Percentiles rank a stretch among this genome's conserved stretches.
These are phyloP conservation scores for Aureoboletus auriporus DNA, from an alignment of 768 basidiomycete genomes.

Conservation along the genomic window DNA sequence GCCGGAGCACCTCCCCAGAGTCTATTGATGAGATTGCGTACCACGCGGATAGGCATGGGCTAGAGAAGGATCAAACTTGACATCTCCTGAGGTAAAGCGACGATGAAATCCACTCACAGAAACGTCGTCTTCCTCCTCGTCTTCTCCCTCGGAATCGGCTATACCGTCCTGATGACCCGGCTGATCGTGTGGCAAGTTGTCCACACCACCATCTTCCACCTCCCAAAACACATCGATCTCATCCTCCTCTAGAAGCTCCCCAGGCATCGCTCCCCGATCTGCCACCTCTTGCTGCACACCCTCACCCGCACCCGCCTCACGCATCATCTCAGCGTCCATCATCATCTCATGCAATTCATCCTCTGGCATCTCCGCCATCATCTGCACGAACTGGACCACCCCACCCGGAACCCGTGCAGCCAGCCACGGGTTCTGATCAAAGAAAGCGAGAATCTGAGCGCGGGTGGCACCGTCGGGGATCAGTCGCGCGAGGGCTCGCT, in stretches of 20 bases:
- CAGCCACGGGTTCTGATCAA: constrained; percentile 52
- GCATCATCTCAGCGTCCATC: constrained; percentile 41
- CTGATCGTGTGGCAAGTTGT: constrained; percentile 13
- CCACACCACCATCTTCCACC: constrained; percentile 24
- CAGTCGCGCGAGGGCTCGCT: constrained; percentile 49
- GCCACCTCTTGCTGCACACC: constrained; percentile 23
- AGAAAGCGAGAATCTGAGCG: constrained; percentile 57
- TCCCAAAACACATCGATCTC: constrained; percentile 21
- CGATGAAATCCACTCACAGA: constrained; percentile 36
- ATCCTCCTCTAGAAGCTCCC: constrained; percentile 44
- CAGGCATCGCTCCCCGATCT: constrained; percentile 33
- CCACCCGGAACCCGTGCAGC: constrained; percentile 61
- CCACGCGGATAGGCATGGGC: constrained; percentile 56
- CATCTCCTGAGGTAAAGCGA: background rate
- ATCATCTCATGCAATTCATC: constrained; percentile 61
- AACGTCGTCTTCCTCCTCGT: constrained; percentile 40
- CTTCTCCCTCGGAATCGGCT: constrained; percentile 35
- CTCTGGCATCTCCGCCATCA: constrained; percentile 49
- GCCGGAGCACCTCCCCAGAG: constrained; percentile 47
- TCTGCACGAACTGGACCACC: constrained; percentile 58
- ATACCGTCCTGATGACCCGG: constrained; percentile 24
- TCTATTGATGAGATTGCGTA: constrained; percentile 55
- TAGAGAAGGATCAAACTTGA: constrained; percentile 19
- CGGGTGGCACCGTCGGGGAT: constrained; percentile 57
- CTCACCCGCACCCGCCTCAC: constrained; percentile 25